These are phyloP conservation scores for Hemisphaericaspora xylofermentans DNA, from an alignment of 1,139 yeast species.

Conservation along the genomic window DNA sequence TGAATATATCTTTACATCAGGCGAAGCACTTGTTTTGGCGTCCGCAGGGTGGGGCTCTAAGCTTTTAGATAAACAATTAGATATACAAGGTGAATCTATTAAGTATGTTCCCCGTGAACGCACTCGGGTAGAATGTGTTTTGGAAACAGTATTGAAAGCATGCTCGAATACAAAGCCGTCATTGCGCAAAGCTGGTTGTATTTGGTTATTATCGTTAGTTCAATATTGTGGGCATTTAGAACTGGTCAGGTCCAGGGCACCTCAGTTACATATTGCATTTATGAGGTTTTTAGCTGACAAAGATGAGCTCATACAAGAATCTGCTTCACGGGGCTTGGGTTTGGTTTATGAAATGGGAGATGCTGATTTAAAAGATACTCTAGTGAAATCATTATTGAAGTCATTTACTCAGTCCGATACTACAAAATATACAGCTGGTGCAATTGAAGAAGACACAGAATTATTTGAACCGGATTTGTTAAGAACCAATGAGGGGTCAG, in stretches of 20 bases:
- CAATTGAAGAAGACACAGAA: slow-evolving; percentile 76
- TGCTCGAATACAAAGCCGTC: slow-evolving; percentile 71
- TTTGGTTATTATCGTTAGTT: slow-evolving; percentile 80
- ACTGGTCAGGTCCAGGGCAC: slow-evolving; percentile 42
- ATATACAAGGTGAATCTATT: slow-evolving; percentile 39
- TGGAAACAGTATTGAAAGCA: slow-evolving; percentile 49
- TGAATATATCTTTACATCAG: slow-evolving; percentile 74
- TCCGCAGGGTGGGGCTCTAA: slow-evolving; percentile 78
- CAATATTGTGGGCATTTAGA: slow-evolving; percentile 65
- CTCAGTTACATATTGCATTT: slow-evolving; percentile 68
- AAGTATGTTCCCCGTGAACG: slow-evolving; percentile 20
- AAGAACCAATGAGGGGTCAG: slow-evolving; percentile 80
- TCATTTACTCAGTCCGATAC: slow-evolving; percentile 75
- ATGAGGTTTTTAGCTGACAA: slow-evolving; percentile 73
- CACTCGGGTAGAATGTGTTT: slow-evolving; percentile 33
- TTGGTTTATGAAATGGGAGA: slow-evolving; percentile 80
- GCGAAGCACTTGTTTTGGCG: slow-evolving; percentile 76
- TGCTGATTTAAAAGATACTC: slow-evolving; percentile 61
- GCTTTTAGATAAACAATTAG: slow-evolving; percentile 50
- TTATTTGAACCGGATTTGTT: slow-evolving; percentile 80
- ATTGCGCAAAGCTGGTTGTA: slow-evolving; percentile 71
- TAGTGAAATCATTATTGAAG: slow-evolving; percentile 71
- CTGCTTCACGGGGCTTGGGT: slow-evolving; percentile 87
- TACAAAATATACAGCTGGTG: slow-evolving; percentile 60
- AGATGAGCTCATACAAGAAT: slow-evolving; percentile 85